Base-by-base conservation (phyloP, 305 asterid species). In the Andrographis paniculata region DNA sequence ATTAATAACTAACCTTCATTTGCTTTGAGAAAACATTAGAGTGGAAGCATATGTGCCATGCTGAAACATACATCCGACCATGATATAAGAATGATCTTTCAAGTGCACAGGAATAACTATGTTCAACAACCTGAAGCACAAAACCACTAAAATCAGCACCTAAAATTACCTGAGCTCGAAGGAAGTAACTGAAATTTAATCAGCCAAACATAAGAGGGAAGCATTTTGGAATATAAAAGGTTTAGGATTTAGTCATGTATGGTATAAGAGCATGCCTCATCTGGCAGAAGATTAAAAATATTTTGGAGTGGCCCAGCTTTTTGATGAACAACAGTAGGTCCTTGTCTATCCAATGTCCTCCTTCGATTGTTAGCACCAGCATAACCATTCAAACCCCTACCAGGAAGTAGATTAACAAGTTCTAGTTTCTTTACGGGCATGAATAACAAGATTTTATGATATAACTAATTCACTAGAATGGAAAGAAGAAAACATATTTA, bases 31-130 rank as follows among this genome's bases (percentile, higher is more conserved):
- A 91, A 42, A 91, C 81, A 42, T 83, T 87, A 57, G 99, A 87
- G 65, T 80, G 93, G 75, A 91, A 87, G 80, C 99, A 91, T 66
- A 91, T 75, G 75, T 84, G 82, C 82, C 89, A 75, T 21, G 93
- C 66, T 30, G 96, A 91, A 55, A 91, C 75, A 62, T 78, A 91
- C 81, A 91, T 70, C 59, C 96, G 83, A 38, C 96, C 99, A 20
- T 91, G 99, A 68, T 87, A 87, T 64, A 91, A 73, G 60, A 91
- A 80, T 52, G 96, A 87, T 69, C 95, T 77, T 79, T 91, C 96
- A 2, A 91, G 85, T 36, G 99, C 95, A 58, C 99, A 91, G 50
- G 99, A 83, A 74, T 83, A 91, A 76, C 89, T 91, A 68, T 87
- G 89, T 67, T 77, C 82, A 55, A 35, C 55, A 13, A 37, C 42